Conservation (phyloP, 768 basidiomycete genomes). For the Thelephora ganbajun region DNA sequence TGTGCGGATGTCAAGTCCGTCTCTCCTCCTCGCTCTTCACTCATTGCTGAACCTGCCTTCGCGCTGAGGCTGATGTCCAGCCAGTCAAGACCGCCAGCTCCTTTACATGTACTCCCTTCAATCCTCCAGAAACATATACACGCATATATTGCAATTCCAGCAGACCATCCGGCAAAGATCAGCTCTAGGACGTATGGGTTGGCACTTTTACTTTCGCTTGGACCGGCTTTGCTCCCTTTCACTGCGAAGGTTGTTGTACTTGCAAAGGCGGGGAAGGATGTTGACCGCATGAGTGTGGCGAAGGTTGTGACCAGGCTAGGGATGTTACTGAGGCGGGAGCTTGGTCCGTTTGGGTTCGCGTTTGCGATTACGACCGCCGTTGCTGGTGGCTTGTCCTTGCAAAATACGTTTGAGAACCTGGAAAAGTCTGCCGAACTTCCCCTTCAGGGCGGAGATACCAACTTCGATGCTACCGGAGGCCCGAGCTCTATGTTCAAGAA, state of each 20-base stretch:
- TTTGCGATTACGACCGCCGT: constrained; percentile 50
- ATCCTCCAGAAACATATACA: background rate
- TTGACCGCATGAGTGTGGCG: background rate
- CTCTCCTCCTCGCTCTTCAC: too few species aligned
- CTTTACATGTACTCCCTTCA: too few species aligned
- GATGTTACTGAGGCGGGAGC: constrained; percentile 38
- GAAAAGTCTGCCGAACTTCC: constrained; percentile 3
- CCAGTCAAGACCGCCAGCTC: too few species aligned
- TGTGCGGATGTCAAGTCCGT: too few species aligned
- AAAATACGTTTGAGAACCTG: constrained; percentile 26
- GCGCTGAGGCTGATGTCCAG: too few species aligned
- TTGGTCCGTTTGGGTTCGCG: constrained; percentile 52
- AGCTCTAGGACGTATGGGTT: constrained; percentile 57
- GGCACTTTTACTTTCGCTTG: constrained; percentile 49
- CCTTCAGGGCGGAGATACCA: background rate
- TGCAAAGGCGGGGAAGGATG: constrained; percentile 12
- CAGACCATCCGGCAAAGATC: constrained; percentile 38
- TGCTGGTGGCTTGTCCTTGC: constrained; percentile 47
- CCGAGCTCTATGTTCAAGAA: too few species aligned
- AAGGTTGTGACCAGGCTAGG: constrained; percentile 11
- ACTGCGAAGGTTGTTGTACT: constrained; percentile 16
- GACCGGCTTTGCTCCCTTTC: constrained; percentile 47
- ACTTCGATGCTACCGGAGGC: too few species aligned
- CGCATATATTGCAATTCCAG: constrained; percentile 7
- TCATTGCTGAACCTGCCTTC: too few species aligned